Conservation (phyloP, 352 stramenopile species). For the Bremia lactucae region DNA sequence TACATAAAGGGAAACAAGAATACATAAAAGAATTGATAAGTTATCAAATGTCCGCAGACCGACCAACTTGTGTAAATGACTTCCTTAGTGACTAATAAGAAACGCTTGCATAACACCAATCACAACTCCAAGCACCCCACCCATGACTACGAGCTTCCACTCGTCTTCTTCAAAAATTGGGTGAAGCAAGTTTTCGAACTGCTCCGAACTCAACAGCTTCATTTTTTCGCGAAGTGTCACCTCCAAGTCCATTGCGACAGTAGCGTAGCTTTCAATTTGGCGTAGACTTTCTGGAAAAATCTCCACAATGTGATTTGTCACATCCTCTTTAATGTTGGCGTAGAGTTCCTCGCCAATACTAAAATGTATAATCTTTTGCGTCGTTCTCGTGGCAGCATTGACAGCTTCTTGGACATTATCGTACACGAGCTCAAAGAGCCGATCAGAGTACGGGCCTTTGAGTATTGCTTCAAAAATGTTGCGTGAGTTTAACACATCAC, state of each 20-base stretch:
- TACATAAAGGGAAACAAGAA: constrained; percentile 12
- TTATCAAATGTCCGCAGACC: constrained; percentile 29
- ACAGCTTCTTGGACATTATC: constrained; percentile 82
- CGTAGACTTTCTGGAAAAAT: constrained; percentile 81
- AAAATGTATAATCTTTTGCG: constrained; percentile 80
- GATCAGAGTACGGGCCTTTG: constrained; percentile 79
- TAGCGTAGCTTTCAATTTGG: constrained; percentile 91
- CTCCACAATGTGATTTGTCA: constrained; percentile 82
- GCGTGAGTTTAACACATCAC: constrained; percentile 79
- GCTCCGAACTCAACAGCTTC: constrained; percentile 69
- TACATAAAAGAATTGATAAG: constrained; percentile 38
- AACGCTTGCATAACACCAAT: constrained; percentile 90
- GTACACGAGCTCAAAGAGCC: constrained; percentile 81
- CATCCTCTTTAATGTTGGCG: constrained; percentile 79
- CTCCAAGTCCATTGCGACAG: constrained; percentile 86
- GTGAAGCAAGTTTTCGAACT: constrained; percentile 95
- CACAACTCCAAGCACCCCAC: constrained; percentile 85
- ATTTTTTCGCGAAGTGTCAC: constrained; percentile 89
- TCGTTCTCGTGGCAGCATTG: constrained; percentile 60
- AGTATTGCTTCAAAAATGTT: constrained; percentile 87
- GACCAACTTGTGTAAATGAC: constrained; percentile 1
- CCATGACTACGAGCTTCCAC: constrained; percentile 95
- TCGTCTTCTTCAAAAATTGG: constrained; percentile 98
- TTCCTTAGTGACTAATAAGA: constrained; percentile 66
- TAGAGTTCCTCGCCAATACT: constrained; percentile 78